Evolutionary conservation across 179 eudicot species (phyloP), one percentile per base, ranked within the genome.

Genomic region (Heliamphora pulchella): DNA sequence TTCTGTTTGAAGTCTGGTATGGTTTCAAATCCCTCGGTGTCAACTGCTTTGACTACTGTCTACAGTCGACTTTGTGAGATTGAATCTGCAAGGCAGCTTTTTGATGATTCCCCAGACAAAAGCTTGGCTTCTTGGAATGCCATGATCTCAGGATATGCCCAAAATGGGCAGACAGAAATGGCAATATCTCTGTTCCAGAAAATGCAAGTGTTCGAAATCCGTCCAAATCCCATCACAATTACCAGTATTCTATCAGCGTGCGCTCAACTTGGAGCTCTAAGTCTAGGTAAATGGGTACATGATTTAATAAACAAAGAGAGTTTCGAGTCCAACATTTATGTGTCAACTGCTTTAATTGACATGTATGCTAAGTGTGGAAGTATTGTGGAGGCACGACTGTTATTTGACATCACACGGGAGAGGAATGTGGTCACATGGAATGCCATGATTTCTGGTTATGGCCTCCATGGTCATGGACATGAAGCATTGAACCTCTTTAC

Each of bases 291-390:
- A 84, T 91, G 97, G 97, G 92, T 94, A 71, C 99, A 94, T 80
- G 87, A 87, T 57, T 83, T 95, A 64, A 83, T 91, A 58, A 87
- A 79, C 58, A 89, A 80, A 71, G 91, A 89, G 80, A 83, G 79
- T 31, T 84, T 91, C 76, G 94, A 86, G 77, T 85, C 90, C 39
- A 91, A 92, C 75, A 83, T 92, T 8, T 92, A 85, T 61, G 87
- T 93, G n/a, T 88, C 91, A 74, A 96, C 98, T 80, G 96, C 99
- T 81, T 85, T 94, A 74, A 82, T 93, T 46, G 98, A 94, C 82
- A 93, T 94, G 98, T 94, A 93, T 85, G 97, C 93, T 5, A 94
- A 94, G 86, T 94, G 98, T 80, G 98, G 98, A 66, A 93, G 90
- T 66, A 84, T 94, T 82, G 79, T 71, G 2, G 87, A 86, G 85